Conservation (phyloP, 108 stramenopile species). For the Skeletonema grethae region DNA sequence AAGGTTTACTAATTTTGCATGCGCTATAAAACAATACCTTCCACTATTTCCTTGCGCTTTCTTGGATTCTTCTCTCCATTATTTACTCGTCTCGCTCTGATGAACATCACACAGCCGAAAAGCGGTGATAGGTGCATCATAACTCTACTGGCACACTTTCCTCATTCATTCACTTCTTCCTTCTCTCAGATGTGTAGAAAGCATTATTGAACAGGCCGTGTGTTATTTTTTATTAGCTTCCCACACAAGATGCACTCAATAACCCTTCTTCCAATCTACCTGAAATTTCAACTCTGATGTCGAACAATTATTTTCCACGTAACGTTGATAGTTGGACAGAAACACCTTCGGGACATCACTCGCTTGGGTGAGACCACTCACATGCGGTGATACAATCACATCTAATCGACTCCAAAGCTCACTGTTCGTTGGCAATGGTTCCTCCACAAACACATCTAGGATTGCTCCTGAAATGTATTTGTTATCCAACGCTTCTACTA, state of each 20-base stretch:
- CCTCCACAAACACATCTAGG: slow-evolving; percentile 53
- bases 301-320: slow-evolving; percentile 20
- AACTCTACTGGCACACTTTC: too few relatives aligned
- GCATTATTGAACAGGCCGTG: too few relatives aligned
- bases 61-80: too few relatives aligned
- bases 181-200: too few relatives aligned
- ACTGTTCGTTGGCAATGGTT: slow-evolving; percentile 49
- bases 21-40: too few relatives aligned
- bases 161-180: too few relatives aligned
- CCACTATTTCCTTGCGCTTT: too few relatives aligned
- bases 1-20: too few relatives aligned
- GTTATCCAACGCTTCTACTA: slow-evolving; percentile 45
- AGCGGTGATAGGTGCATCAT: background rate
- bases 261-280: slow-evolving; percentile 55
- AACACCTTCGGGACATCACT: slow-evolving; percentile 51
- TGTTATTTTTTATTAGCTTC: too few relatives aligned
- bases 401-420: slow-evolving; percentile 44
- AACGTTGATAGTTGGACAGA: slow-evolving; percentile 48
- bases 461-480: slow-evolving; percentile 54
- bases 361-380: slow-evolving; percentile 43
- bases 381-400: slow-evolving; percentile 54
- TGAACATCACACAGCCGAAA: too few relatives aligned
- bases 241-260: too few relatives aligned
- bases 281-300: slow-evolving; percentile 26
- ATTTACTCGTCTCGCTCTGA: too few relatives aligned